These are phyloP conservation scores for Phytophthora pinifolia DNA, from an alignment of 352 stramenopile genomes.

Conservation along the genomic window DNA sequence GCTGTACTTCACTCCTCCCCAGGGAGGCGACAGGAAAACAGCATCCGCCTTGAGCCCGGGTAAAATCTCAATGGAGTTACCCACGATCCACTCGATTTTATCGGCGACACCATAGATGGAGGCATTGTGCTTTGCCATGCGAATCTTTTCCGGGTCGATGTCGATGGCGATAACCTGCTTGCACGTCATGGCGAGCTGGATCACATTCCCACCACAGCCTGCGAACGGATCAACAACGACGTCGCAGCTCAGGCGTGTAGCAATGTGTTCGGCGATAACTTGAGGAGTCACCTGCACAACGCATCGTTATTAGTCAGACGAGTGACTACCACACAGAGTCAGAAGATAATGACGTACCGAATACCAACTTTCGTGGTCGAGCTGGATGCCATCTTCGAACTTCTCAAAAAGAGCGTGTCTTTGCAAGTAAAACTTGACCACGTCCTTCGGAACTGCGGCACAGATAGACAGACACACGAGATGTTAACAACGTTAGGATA, in stretches of 20 bases:
- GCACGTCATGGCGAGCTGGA: conserved; percentile 90
- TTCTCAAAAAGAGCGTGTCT: conserved; percentile 87
- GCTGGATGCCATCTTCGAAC: conserved; percentile 90
- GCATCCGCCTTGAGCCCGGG: conserved; percentile 77
- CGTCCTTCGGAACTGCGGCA: conserved; percentile 36
- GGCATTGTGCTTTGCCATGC: conserved; percentile 91
- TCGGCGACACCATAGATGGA: conserved; percentile 89
- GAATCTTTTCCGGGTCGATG: conserved; percentile 88
- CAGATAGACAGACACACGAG: background rate
- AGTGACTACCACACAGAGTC: no score
- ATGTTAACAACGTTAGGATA: background rate
- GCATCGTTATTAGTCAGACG: no score
- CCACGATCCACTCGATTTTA: conserved; percentile 91
- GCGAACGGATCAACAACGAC: conserved; percentile 92
- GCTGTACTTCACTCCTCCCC: conserved; percentile 83
- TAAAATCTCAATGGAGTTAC: conserved; percentile 83
- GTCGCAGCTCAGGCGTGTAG: conserved; percentile 72
- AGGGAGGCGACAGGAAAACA: conserved; percentile 92
- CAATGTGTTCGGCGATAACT: conserved; percentile 87
- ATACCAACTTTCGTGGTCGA: conserved; percentile 95
- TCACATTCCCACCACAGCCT: conserved; percentile 92
- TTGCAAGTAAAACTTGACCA: conserved; percentile 92
- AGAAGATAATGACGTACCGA: conserved; percentile 42
- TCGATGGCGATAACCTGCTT: conserved; percentile 93
- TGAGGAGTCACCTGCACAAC: conserved; percentile 84